Evolutionary conservation across 495 filamentous ascomycete genomes (phyloP), one percentile per base, ranked within the genome.

Genomic region (Tetracladium setigerum): DNA sequence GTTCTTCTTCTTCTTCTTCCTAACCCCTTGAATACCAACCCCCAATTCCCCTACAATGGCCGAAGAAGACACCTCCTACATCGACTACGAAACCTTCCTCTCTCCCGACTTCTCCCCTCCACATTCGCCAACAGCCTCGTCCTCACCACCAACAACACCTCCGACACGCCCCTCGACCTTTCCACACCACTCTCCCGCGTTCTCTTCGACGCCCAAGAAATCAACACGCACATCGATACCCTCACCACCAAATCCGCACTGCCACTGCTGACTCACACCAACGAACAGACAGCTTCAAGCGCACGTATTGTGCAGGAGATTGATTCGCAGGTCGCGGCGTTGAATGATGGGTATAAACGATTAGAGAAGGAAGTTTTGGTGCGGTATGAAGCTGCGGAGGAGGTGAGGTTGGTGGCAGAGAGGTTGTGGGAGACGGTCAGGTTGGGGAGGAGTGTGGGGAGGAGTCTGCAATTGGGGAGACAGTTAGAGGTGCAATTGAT

Each of bases 171-270:
- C 27, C 73, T 97, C 58, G 92, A 96, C 68, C 83, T 97, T 45
- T 86, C 89, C 5, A 97, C 92, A 30, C 92, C 92, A 2, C 77
- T 97, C 31, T 95, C 90, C 2, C 79, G 87, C 39, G 92, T 97
- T 11, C 77, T 97, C 14, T 99, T 99, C 65, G 92, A 99, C 66
- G 78, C 94, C 13, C 92, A 99, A 62, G 92, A 97, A 63, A 83
- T 99, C 50, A 90, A 97, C 66, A 95, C 89, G 1, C 88, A 95
- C 60, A 95, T 97, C 52, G 84, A 97, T 65, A 73, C 75, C 14
- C 76, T 99, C 18, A 95, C 90, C 37, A 92, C 87, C 39, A 80
- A 82, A 55, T 84, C 85, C 39, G 86, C 94, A 12, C 70, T 91
- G 6, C 86, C 89, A 1, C 71, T 97, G n/a, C 76, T 97, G 19